Evolutionary conservation across 2,329 filamentous ascomycete species (phyloP), one percentile per base, ranked within the genome.

Genomic region (Epichloe gansuensis): DNA sequence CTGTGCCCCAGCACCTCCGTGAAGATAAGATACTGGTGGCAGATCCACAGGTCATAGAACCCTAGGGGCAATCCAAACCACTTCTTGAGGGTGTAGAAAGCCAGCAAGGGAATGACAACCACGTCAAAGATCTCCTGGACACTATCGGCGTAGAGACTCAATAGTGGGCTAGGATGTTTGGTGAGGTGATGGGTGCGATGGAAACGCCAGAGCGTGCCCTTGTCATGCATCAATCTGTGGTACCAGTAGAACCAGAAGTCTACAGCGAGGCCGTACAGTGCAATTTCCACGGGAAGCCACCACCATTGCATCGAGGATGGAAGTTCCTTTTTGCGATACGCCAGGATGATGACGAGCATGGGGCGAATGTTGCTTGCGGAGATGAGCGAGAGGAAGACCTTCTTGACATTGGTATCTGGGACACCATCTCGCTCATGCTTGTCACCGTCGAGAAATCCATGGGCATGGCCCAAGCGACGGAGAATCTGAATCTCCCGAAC

Each of bases 21-120:
- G 57, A 65, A 73, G 12, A 69, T 61, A 34, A 74, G 60, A 49
- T 71, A 74, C 50, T 69, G 62, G 49, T 72, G 66, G 56, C 70
- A 73, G 17, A 74, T 55, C 70, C 70, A 74, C 69, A 67, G 71
- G 42, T 72, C 70, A 47, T 73, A 72, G 56, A 74, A 74, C 2
- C 68, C 69, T 66, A 73, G 68, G 0, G 69, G 70, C 4, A 72
- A 47, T 0, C 69, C 68, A 36, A 61, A 8, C 4, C n/a, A 43
- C n/a, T 54, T 9, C 51, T 63, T 67, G 38, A 72, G 51, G 1
- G 61, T 66, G 41, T 60, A 59, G 54, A 65, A 73, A 2, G 70
- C 64, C 49, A 71, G 54, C 21, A 71, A 53, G 0, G 70, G 70
- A 8, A 73, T 65, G n/a, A 64, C 66, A 6, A 63, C 64, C 34